Base-by-base conservation (phyloP, 306 rosid species). In the Rubus parviflorus region DNA sequence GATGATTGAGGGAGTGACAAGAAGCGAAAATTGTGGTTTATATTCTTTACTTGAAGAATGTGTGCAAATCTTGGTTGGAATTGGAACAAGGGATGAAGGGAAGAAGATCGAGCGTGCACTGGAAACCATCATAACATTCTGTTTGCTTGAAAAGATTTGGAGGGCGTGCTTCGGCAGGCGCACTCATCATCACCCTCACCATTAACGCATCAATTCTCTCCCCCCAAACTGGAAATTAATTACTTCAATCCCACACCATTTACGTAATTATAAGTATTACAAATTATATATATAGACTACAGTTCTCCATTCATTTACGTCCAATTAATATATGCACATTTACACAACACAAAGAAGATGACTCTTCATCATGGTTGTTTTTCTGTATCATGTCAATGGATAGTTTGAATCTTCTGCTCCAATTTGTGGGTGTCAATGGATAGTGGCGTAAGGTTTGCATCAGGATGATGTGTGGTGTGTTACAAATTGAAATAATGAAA, bases 111-210 rank as follows among this genome's bases (percentile, higher is more conserved):
- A 73, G 97, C 98, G 97, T 94, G 98, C 97, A 72, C 74, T 73
- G 69, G 81, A 75, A 79, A 84, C 35, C 81, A 94, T 94, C 86
- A 94, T 94, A 22, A 74, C 89, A 91, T 93, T 91, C 93, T 87
- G 85, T 88, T 82, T 84, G 91, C 82, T 81, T 84, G 83, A 74
- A 86, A 85, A 86, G 90, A 81, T 84, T 77, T 75, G 73, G 68
- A 80, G 81, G 81, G 92, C 97, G 87, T 91, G 97, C 94, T 73
- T 1, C 80, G 84, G 87, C 85, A 84, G 83, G 67, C 84, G 81
- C 80, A 81, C 87, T 84, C 91, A 90, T 90, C 85, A 90, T 88
- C 91, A 88, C 81, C 82, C 77, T 86, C 91, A 85, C 77, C 84
- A 77, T 77, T 52, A 42, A 60, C 45, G 48, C 83, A 76, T 76